Evolutionary conservation across 108 stramenopile genomes (phyloP), one percentile per base, ranked within the genome.

Genomic region (Aurantiochytrium sp.): DNA sequence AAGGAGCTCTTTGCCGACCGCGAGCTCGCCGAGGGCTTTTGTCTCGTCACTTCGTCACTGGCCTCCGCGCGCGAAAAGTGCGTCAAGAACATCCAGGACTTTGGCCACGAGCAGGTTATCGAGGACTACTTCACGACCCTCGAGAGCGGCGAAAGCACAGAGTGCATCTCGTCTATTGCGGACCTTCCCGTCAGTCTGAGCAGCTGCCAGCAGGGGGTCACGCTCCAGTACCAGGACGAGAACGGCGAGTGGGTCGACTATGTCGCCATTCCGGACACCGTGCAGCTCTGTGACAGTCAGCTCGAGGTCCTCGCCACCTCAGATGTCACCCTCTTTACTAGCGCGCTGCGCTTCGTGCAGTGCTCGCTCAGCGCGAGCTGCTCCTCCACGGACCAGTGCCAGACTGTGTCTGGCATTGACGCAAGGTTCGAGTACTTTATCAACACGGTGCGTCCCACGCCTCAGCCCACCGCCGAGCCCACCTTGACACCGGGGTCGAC

Each of bases 1-100:
- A 22, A 27, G 0, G 1, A 41, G n/a, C 45, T 48, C 45, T 81
- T 81, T 81, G 39, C 12, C 36, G 30, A 81, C 19, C 39, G 73
- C 17, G 45, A 81, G 73, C 73, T 81, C n/a, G 73, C 39, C n/a
- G 45, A 81, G 39, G 73, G 73, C 21, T 81, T 81, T 42, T 81
- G 73, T 24, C 30, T 30, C 39, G 73, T 81, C 12, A 65, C 39
- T 6, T 48, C 42, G 6, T 37, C 73, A 0, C 42, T 48, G 6
- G 73, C 12, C 21, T 27, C 42, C 12, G 36, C 12, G 73, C 39
- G 39, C 0, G 8, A 48, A 17, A 81, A 48, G 17, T 81, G 73
- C 73, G 45, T 48, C 73, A 4, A 1, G 19, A 48, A 37, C 27
- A 48, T 48, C 0, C 10, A 37, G 0, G 73, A 81, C 6, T 81